Conservation (phyloP, 495 filamentous ascomycete genomes). For the Glutinoglossum americanum region DNA sequence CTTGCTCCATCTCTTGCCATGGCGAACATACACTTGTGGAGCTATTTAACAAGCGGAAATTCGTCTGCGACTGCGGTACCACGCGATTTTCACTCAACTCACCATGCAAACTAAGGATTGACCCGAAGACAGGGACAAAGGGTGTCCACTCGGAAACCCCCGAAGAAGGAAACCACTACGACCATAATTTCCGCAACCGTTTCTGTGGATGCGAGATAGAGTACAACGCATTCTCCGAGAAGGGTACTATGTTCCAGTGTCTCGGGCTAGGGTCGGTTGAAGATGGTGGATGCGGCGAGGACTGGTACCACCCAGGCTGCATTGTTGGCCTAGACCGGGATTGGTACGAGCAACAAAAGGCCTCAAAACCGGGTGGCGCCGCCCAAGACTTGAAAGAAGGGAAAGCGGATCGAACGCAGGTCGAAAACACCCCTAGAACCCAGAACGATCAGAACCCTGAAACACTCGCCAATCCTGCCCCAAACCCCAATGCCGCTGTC, state of each 20-base stretch:
- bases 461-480: not conserved
- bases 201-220: conserved; percentile 81
- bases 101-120: conserved; percentile 58
- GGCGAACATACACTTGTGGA: conserved; percentile 89
- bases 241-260: conserved; percentile 99
- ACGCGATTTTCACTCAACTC: conserved; percentile 46
- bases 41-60: conserved; percentile 86
- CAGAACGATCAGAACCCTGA: not conserved
- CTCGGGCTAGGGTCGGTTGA: conserved; percentile 60
- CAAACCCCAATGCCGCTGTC: not conserved
- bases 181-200: conserved; percentile 78
- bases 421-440: not conserved
- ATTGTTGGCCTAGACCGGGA: conserved; percentile 52
- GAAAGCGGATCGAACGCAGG: not conserved
- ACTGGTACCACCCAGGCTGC: conserved; percentile 98
- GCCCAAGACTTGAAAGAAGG: not conserved
- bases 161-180: conserved; percentile 61
- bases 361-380: conserved; percentile 4
- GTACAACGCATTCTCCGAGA: conserved; percentile 70
- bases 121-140: conserved; percentile 49
- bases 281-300: conserved; percentile 82
- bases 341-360: conserved; percentile 16
- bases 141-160: conserved; percentile 52
- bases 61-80: conserved; percentile 93
- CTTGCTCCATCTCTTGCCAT: conserved; percentile 90